Percentiles rank a stretch among this genome's conserved stretches.
These are phyloP conservation scores for Petunia secreta DNA, from an alignment of 257 asterid species.

Conservation along the genomic window DNA sequence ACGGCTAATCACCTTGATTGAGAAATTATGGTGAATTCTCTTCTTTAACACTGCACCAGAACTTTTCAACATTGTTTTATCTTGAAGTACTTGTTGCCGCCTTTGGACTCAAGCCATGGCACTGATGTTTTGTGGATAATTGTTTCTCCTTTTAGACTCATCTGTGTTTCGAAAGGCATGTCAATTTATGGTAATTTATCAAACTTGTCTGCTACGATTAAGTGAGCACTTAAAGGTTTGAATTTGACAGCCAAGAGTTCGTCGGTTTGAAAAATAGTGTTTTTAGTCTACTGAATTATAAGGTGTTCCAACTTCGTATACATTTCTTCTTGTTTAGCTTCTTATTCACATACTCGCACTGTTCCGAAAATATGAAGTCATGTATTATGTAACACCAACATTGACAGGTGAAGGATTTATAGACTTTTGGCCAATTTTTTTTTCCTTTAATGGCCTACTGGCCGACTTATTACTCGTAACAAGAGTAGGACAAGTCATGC, in stretches of 20 bases:
- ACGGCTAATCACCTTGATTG: conserved; percentile 19
- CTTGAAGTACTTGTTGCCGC: conserved; percentile 18
- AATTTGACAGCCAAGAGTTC: background rate
- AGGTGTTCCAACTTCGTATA: background rate
- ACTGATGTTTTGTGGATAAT: conserved; percentile 4
- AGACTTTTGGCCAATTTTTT: background rate
- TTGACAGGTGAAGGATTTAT: conserved; percentile 10
- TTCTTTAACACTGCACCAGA: background rate
- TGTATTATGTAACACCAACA: background rate
- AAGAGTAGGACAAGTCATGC: background rate
- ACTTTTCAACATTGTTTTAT: conserved; percentile 4
- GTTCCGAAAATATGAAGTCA: background rate
- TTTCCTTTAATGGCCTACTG: background rate
- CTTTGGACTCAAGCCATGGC: conserved; percentile 14
- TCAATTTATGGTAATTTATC: background rate
- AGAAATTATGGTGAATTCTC: background rate
- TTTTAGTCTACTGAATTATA: background rate
- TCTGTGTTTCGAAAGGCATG: background rate
- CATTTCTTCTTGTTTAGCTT: background rate
- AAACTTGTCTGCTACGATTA: background rate
- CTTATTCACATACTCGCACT: background rate
- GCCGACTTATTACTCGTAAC: background rate
- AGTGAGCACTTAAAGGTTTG: background rate
- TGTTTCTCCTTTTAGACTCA: background rate
- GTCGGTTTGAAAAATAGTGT: conserved; percentile 23